phyloP scores from a whole-genome alignment of 495 filamentous ascomycete species.

The Zalerion maritima region DNA sequence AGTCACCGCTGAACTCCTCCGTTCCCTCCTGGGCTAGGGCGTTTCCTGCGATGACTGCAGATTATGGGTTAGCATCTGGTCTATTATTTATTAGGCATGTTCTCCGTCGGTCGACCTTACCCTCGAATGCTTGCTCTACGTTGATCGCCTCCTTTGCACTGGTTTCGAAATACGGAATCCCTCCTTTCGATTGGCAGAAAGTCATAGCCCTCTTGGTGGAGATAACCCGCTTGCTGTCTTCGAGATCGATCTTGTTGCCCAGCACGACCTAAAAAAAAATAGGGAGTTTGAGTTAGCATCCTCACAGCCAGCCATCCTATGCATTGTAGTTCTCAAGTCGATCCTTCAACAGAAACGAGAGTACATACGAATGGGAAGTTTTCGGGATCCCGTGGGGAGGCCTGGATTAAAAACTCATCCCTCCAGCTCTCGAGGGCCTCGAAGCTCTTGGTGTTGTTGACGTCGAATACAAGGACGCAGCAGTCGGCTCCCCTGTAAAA shows the following conservation, averaged over 20 bases:
- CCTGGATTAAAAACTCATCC: slow-evolving; percentile 97
- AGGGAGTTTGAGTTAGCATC: slow-evolving; percentile 1
- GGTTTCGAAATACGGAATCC: slow-evolving; percentile 97
- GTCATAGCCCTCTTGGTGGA: slow-evolving; percentile 89
- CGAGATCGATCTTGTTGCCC: slow-evolving; percentile 98
- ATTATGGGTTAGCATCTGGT: slow-evolving; percentile 9
- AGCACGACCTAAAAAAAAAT: slow-evolving; percentile 54
- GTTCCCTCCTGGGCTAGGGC: slow-evolving; percentile 93
- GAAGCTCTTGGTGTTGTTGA: slow-evolving; percentile 98
- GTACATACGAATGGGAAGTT: slow-evolving; percentile 86
- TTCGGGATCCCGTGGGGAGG: slow-evolving; percentile 89
- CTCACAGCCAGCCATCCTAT: slow-evolving; percentile 6
- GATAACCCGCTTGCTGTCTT: slow-evolving; percentile 94
- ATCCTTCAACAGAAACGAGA: neutral
- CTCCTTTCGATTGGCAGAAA: slow-evolving; percentile 94
- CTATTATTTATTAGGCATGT: slow-evolving; percentile 1
- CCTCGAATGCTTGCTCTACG: slow-evolving; percentile 97
- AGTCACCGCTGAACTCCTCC: slow-evolving; percentile 82
- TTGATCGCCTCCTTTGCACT: slow-evolving; percentile 98
- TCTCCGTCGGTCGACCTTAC: slow-evolving; percentile 29
- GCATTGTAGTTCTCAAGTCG: neutral
- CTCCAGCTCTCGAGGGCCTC: slow-evolving; percentile 97
- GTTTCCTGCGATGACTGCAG: slow-evolving; percentile 84
- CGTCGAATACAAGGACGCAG: slow-evolving; percentile 96
- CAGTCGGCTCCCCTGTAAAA: slow-evolving; percentile 98